phyloP scores from a whole-genome alignment of 805 yeast genomes.

The Hermanozyma aechmeae region DNA sequence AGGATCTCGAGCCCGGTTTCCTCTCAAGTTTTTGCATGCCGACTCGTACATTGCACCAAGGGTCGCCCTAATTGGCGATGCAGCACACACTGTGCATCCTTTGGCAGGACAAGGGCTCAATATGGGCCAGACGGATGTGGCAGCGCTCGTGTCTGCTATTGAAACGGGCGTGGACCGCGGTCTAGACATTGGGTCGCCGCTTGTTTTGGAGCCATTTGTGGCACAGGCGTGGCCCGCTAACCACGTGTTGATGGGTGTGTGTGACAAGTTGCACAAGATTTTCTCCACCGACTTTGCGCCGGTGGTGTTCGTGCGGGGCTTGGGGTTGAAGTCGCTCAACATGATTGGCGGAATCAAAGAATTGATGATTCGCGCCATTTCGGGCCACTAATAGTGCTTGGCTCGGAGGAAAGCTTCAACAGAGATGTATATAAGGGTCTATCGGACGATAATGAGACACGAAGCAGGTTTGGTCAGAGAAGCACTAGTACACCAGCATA shows the following conservation, averaged over 20 bases:
- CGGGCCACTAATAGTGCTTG: too few relatives aligned
- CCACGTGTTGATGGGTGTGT: slow-evolving; percentile 74
- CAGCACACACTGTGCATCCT: slow-evolving; percentile 97
- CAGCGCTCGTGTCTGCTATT: slow-evolving; percentile 55
- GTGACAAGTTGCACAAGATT: slow-evolving; percentile 85
- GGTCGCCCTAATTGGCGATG: slow-evolving; percentile 93
- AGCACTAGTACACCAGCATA: too few relatives aligned
- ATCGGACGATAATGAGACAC: too few relatives aligned
- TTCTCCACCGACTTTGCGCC: slow-evolving; percentile 70
- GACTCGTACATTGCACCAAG: slow-evolving; percentile 80
- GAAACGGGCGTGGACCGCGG: slow-evolving; percentile 71
- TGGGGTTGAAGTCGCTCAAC: slow-evolving; percentile 69
- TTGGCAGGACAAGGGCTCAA: slow-evolving; percentile 96
- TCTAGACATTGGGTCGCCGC: slow-evolving; percentile 72
- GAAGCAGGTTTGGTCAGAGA: too few relatives aligned
- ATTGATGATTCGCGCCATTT: slow-evolving; percentile 45
- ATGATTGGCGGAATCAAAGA: slow-evolving; percentile 57
- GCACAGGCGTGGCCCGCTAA: slow-evolving; percentile 74
- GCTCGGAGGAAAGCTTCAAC: too few relatives aligned
- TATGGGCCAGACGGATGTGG: slow-evolving; percentile 94
- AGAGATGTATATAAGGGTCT: too few relatives aligned
- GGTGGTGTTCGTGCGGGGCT: slow-evolving; percentile 61
- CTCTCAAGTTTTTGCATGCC: slow-evolving; percentile 80
- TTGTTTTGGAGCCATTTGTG: slow-evolving; percentile 82
- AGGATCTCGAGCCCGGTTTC: slow-evolving; percentile 77